Base-by-base conservation (phyloP, 2,329 filamentous ascomycete genomes). In the Botrytis deweyae region DNA sequence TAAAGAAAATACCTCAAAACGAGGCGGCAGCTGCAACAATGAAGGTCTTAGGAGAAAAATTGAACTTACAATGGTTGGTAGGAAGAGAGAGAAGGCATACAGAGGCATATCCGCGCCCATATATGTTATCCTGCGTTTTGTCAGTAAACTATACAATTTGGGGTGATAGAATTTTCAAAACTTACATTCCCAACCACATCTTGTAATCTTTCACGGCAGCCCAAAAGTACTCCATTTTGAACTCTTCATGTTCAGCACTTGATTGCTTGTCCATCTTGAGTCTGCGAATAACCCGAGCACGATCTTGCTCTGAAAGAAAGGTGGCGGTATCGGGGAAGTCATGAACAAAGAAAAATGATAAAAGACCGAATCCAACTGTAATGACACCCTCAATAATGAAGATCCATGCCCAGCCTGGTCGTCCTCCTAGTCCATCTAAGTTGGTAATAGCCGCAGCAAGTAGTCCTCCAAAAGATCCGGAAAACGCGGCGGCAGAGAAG, bases 191-290 rank as follows among this genome's bases (percentile, higher is more conserved):
- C 1, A 87, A 84, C 83, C 90, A 96, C 36, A 92, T 97, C 85
- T 97, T 97, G 91, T 93, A 97, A 80, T 97, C 94, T 73, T 87
- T 91, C n/a, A 95, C 78, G 8, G 90, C 90, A 20, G 88, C 87
- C 87, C 89, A 93, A 74, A 96, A 87, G 80, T 93, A 94, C 7
- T 84, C 83, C 84, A 89, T 89, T 77, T 91, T 89, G 83, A 95
- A 96, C 20, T 90, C 86, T 80, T 97, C 94, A 76, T 92, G 89
- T 76, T 90, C 87, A 1, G 92, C 92, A 29, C 89, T 49, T 92
- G 93, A 86, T 81, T 97, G 94, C 77, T 93, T 86, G 81, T 97
- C 94, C 6, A 84, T 81, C 66, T 88, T 88, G 10, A 97, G 86
- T 5, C 94, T 89, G 10, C 89, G 86, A 33, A 94, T 83, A 0